A percentile compares a stretch with the other conserved stretches of the same genome.
Evolutionary conservation across 805 yeast species (phyloP).

Genomic region (Myxozyma sirexii): DNA sequence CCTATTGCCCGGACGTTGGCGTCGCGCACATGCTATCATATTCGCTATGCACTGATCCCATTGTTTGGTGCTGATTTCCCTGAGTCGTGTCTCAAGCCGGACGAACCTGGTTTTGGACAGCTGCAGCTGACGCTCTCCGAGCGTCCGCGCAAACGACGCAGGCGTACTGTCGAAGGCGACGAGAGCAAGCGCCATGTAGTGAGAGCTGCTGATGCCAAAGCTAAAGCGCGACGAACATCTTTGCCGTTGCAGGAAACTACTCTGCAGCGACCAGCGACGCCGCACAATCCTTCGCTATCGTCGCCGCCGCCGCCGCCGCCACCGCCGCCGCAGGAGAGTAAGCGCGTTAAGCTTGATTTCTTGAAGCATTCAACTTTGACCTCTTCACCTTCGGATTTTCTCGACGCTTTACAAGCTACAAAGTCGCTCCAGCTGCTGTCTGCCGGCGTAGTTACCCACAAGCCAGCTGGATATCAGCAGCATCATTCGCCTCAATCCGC

Average conservation of each 20-base stretch:
- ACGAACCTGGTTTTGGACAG: slow-evolving; percentile 67
- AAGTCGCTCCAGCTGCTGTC: slow-evolving; percentile 48
- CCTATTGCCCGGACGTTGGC: slow-evolving; percentile 69
- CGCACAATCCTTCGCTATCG: neutral
- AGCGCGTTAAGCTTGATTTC: slow-evolving; percentile 31
- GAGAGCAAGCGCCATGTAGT: neutral
- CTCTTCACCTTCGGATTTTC: slow-evolving; percentile 42
- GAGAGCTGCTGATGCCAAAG: neutral
- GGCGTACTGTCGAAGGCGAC: slow-evolving; percentile 9
- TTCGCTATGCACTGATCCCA: slow-evolving; percentile 75
- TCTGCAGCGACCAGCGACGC: neutral
- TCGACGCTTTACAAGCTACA: slow-evolving; percentile 48
- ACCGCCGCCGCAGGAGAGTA: neutral
- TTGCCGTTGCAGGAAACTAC: neutral
- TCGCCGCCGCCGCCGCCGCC: slow-evolving; percentile 3
- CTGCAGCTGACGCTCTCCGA: slow-evolving; percentile 44
- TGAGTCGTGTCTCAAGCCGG: slow-evolving; percentile 59
- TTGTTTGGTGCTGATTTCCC: slow-evolving; percentile 75
- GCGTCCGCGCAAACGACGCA: slow-evolving; percentile 34
- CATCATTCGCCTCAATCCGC: slow-evolving; percentile 21
- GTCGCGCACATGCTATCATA: slow-evolving; percentile 71
- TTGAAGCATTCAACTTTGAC: slow-evolving; percentile 15
- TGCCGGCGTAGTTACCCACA: slow-evolving; percentile 37
- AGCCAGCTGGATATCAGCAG: slow-evolving; percentile 43
- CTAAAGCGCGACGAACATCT: neutral